Conservation (phyloP, 805 yeast genomes). For the Lachancea mirantina region DNA sequence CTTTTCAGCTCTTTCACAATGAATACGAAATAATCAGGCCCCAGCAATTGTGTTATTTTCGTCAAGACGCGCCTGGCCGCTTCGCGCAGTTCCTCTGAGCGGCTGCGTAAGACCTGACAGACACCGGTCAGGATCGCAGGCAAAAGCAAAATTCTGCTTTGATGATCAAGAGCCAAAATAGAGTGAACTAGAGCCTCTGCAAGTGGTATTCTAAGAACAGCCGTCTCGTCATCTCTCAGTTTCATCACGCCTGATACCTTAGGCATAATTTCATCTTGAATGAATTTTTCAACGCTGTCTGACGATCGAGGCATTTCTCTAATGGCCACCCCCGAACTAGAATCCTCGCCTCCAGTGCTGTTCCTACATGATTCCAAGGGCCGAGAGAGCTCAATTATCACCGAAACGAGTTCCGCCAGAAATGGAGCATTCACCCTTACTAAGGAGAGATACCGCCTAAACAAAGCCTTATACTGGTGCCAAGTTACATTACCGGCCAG, state of each 20-base stretch:
- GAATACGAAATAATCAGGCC: slow-evolving; percentile 66
- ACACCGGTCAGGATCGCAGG: slow-evolving; percentile 80
- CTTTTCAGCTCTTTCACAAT: slow-evolving; percentile 69
- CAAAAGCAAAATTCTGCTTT: slow-evolving; percentile 47
- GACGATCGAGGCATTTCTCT: slow-evolving; percentile 33
- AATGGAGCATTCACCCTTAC: slow-evolving; percentile 41
- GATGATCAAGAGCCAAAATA: slow-evolving; percentile 53
- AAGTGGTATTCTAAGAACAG: slow-evolving; percentile 66
- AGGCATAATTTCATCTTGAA: slow-evolving; percentile 54
- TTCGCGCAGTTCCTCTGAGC: slow-evolving; percentile 84
- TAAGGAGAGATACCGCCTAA: slow-evolving; percentile 56
- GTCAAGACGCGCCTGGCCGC: slow-evolving; percentile 71
- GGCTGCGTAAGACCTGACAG: slow-evolving; percentile 82
- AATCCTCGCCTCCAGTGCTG: slow-evolving; percentile 15
- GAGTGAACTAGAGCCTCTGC: slow-evolving; percentile 73
- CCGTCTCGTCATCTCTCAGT: slow-evolving; percentile 70
- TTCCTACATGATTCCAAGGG: slow-evolving; percentile 38
- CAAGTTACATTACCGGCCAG: slow-evolving; percentile 57
- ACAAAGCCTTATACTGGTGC: slow-evolving; percentile 72
- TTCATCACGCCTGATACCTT: slow-evolving; percentile 52
- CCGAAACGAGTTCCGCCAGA: slow-evolving; percentile 49
- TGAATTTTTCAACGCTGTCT: slow-evolving; percentile 38
- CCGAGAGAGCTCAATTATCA: slow-evolving; percentile 51
- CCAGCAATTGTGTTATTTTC: slow-evolving; percentile 55
- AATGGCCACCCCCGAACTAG: slow-evolving; percentile 13